Evolutionary conservation across 2,329 filamentous ascomycete genomes (phyloP), one percentile per base, ranked within the genome.

Genomic region (Rhynchosporium graminicola): DNA sequence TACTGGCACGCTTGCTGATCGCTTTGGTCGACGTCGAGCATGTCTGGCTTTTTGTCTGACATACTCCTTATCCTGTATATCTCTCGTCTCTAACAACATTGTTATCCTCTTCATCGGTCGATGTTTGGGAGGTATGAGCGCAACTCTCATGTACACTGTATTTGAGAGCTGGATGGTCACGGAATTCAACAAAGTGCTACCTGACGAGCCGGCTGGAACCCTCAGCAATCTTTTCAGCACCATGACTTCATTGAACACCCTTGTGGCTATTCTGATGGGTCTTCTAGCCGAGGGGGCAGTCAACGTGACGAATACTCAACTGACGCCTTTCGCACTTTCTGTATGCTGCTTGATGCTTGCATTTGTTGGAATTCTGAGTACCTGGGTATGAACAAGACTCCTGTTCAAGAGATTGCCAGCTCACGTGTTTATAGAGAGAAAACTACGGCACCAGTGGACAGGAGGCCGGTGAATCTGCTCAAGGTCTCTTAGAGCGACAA

Each of bases 151-250:
- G 38, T 86, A 83, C 75, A 83, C 79, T 46, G 81, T 80, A 2
- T 86, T 86, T 66, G 83, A 87, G 72, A 83, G 80, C 66, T 87
- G 84, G 83, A 82, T 87, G 77, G 80, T 87, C 31, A 79, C 80
- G 47, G 83, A 86, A 66, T 86, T 79, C 67, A 79, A 82, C 58
- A 71, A 75, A 36, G 71, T 77, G 40, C 76, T 76, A 15, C 67
- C 82, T 2, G 76, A 76, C 38, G 73, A 78, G 28, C 36, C 74
- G 73, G 28, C 69, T 74, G 15, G 76, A 76, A 52, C 77, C 31
- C 74, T 87, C 26, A 78, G 78, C 59, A 71, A 75, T 40, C 78
- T 86, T 4, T 85, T 84, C 67, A 81, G 80, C 5, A 76, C 76
- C 29, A 79, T 82, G 74, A 79, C 79, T 2, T 79, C 78, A 1